phyloP scores from a whole-genome alignment of 352 stramenopile genomes.

The Phytophthora capsici region DNA sequence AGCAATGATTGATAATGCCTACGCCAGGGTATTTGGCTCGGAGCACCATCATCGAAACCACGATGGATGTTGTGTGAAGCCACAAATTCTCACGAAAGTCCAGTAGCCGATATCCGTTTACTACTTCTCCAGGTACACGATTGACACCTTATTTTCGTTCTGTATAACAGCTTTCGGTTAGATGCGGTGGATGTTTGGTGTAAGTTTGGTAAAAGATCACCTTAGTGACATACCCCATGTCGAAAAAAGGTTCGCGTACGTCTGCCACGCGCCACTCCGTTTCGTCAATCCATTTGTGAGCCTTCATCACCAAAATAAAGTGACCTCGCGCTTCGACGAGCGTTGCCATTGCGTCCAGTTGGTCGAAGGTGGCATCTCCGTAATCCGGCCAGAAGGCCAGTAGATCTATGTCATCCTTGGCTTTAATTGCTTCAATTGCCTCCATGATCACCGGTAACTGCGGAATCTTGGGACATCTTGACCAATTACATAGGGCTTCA shows the following conservation, averaged over 20 bases:
- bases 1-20: not conserved
- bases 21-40: not conserved
- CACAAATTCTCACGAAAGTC: conserved; percentile 2
- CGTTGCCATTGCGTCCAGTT: not conserved
- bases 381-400: not conserved
- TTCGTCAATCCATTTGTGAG: not conserved
- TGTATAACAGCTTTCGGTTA: too few relatives aligned
- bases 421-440: not conserved
- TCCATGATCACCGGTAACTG: not conserved
- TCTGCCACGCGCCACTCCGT: not conserved
- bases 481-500: not conserved
- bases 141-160: not conserved
- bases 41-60: not conserved
- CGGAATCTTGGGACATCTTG: not conserved
- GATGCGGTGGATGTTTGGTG: not conserved
- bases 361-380: not conserved
- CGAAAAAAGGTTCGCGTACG: not conserved
- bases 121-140: not conserved
- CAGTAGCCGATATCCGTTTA: not conserved
- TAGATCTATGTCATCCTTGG: not conserved
- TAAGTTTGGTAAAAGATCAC: not conserved
- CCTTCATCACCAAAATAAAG: not conserved
- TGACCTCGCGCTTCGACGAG: not conserved
- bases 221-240: not conserved
- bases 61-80: not conserved